A percentile compares a stretch with the other conserved stretches of the same genome.
Conservation (phyloP, 2,329 filamentous ascomycete genomes). For the Geosmithia morbida region DNA sequence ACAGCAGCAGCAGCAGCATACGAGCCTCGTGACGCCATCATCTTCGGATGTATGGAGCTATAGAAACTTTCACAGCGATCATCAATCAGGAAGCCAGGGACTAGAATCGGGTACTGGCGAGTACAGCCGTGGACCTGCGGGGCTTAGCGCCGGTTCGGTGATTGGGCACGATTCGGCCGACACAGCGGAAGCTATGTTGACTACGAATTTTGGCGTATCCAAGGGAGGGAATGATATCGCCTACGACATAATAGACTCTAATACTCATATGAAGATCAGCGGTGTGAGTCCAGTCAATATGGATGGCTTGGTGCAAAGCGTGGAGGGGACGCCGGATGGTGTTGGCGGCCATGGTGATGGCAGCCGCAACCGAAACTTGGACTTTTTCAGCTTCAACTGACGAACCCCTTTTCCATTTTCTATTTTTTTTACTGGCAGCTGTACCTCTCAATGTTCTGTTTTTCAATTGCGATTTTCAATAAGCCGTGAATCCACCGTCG, state of each 20-base stretch:
- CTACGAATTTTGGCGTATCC: slow-evolving; percentile 10
- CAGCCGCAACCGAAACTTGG: slow-evolving; percentile 20
- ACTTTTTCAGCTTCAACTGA: slow-evolving; percentile 20
- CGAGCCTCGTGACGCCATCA: slow-evolving; percentile 11
- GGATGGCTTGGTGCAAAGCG: slow-evolving; percentile 14
- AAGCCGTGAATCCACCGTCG: slow-evolving; percentile 4
- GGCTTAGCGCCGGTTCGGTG: slow-evolving; percentile 14
- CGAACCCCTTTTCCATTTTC: neutral
- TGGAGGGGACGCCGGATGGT: slow-evolving; percentile 10
- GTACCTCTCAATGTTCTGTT: neutral
- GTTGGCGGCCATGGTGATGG: slow-evolving; percentile 5
- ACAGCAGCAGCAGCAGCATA: slow-evolving; percentile 4
- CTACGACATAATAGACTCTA: neutral
- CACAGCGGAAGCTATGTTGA: neutral
- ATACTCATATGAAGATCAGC: slow-evolving; percentile 2
- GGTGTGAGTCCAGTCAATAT: slow-evolving; percentile 15
- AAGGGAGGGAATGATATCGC: slow-evolving; percentile 9
- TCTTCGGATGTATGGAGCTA: slow-evolving; percentile 13
- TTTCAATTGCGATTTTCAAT: neutral
- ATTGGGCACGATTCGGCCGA: slow-evolving; percentile 11
- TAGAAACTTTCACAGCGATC: slow-evolving; percentile 7
- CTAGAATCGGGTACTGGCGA: slow-evolving; percentile 12
- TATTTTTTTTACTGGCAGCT: neutral
- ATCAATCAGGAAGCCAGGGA: slow-evolving; percentile 4
- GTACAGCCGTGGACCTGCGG: slow-evolving; percentile 12